Base-by-base conservation (phyloP, 768 basidiomycete species). In the Rhodosporidiobolus sp. region DNA sequence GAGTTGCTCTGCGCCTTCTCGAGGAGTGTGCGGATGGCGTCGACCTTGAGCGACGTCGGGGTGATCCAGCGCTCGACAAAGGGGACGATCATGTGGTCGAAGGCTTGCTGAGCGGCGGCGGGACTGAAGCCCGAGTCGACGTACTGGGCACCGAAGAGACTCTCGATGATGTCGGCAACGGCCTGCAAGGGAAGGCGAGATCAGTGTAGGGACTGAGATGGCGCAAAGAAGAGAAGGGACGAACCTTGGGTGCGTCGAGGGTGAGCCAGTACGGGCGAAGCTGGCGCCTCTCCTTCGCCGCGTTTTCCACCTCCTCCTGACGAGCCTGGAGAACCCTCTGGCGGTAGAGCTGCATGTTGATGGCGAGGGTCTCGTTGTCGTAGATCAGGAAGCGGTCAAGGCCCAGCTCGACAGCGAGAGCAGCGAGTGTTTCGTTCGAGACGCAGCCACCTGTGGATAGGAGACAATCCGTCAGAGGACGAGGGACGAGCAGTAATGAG, bases 301-400 rank as follows among this genome's bases (percentile, higher is more conserved):
- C 57, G 11, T 45, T 30, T 6, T 10, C 11, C 72, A 92, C 90
- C 83, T 94, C 91, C 83, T 92, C 90, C 82, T 93, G 91, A 84
- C 91, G 92, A 82, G 92, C 83, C 82, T 91, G 92, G 82, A 26
- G 22, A 32, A 70, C 35, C 0, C 57, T 35, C 34, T 56, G 30
- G 57, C 69, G 63, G 52, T 70, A 70, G 5, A 48, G 38, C 30
- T 35, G 9, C 24, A 70, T 26, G 43, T 59, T 65, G 43, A 48
- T 45, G 4, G 24, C 55, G 45, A 70, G 69, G 0, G 26, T 9
- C 0, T 45, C 34, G 56, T 65, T 43, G 26, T 64, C 58, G 63
- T 48, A 64, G 19, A 22, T 16, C 20, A 70, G 56, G 52, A 28
- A 70, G 10, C 32, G 43, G 46, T 70, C 69, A 43, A 70, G 69